Percentiles rank a stretch among this genome's conserved stretches.
phyloP scores from a whole-genome alignment of 305 asterid genomes.

The Solanum hybrid region DNA sequence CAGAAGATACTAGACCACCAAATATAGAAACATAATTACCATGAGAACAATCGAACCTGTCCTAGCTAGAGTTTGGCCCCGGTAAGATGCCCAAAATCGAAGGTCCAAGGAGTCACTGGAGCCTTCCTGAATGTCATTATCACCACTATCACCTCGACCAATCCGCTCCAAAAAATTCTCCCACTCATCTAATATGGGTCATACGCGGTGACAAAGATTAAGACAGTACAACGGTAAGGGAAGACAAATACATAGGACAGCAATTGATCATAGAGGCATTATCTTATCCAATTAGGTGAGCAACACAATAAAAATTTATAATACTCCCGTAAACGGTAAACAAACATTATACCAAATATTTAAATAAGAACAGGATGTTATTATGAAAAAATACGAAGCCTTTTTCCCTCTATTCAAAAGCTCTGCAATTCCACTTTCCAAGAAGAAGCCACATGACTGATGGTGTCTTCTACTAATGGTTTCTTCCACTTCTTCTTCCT shows the following conservation, averaged over 20 bases:
- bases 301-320: neutral
- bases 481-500: neutral
- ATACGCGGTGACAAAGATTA: neutral
- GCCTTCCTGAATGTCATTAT: slow-evolving; percentile 76
- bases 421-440: neutral
- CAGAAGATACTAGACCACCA: neutral
- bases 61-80: slow-evolving; percentile 97
- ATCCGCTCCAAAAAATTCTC: slow-evolving; percentile 93
- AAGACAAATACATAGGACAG: neutral
- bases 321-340: neutral
- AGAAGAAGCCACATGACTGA: neutral
- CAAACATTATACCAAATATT: neutral
- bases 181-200: slow-evolving; percentile 74
- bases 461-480: neutral
- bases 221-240: neutral
- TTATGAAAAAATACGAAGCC: neutral
- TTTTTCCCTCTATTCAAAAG: neutral
- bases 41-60: slow-evolving; percentile 45
- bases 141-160: slow-evolving; percentile 56
- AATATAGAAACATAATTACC: neutral
- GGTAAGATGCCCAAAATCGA: slow-evolving; percentile 98
- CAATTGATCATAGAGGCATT: neutral
- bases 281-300: neutral
- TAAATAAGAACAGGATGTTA: neutral
- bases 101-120: slow-evolving; percentile 81